Evolutionary conservation across 129 eudicot genomes (phyloP), one percentile per base, ranked within the genome.

Genomic region (Heracleum sosnowskyi): DNA sequence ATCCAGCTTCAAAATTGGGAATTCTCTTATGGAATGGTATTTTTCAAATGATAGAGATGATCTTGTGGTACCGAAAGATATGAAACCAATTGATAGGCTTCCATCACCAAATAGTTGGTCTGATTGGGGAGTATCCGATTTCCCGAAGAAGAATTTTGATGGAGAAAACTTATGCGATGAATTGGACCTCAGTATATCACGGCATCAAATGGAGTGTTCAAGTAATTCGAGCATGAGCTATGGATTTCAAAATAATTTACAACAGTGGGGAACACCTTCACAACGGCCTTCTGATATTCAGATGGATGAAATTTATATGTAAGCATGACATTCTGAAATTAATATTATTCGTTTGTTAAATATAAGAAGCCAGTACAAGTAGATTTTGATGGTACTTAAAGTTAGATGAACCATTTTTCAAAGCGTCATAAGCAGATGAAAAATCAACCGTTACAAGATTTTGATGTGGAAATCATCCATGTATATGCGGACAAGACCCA

Each of bases 221-320:
- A 78, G 81, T 82, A 77, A 63, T 76, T 80, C 88, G 11, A 87
- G 83, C 80, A 79, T 81, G 84, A 76, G 74, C 60, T 77, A 76
- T 80, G 88, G 81, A 35, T 85, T 83, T 4, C 81, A 80, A 66
- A 81, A 80, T 77, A 78, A 79, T 31, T 80, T 86, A 3, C 80
- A 75, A 62, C 83, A 83, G 40, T 81, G 85, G 87, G 82, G 75
- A 41, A 26, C 85, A 46, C 51, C 33, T 82, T 8, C 83, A 70
- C 29, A 37, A 20, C 83, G 83, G 70, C 74, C 83, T 68, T 83
- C 85, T 0, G 92, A 91, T 80, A 85, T 87, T 86, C 85, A 83
- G 77, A 83, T 85, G 82, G 90, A 89, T 86, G 97, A 91, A 90
- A 84, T 86, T 81, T 91, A 87, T 90, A 74, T 91, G 97, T 91